Conservation (phyloP, 106 monocot genomes). For the Dendrobium huoshanense region DNA sequence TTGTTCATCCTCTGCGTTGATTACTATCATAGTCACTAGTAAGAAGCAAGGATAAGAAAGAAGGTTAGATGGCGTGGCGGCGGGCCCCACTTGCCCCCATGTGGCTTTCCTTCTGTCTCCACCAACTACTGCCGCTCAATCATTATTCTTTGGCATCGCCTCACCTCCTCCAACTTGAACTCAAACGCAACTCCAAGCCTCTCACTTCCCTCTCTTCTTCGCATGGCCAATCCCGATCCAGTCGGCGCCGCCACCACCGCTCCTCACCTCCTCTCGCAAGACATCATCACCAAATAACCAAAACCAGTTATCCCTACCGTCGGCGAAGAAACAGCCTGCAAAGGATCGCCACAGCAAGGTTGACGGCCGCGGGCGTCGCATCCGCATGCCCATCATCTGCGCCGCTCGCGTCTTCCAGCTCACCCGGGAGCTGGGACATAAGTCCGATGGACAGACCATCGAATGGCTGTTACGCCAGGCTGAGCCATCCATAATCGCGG, state of each 20-base stretch:
- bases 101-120: neutral
- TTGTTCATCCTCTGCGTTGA: too few relatives aligned
- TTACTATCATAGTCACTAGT: neutral
- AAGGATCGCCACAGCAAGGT: conserved; percentile 88
- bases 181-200: neutral
- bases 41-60: too few relatives aligned
- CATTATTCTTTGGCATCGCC: neutral
- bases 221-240: neutral
- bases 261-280: neutral
- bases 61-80: too few relatives aligned
- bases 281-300: neutral
- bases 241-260: neutral
- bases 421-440: conserved; percentile 82
- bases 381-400: conserved; percentile 89
- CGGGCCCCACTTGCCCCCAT: neutral
- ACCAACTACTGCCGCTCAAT: neutral
- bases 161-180: neutral
- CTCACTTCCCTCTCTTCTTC: neutral
- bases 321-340: conserved; percentile 49
- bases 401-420: conserved; percentile 81
- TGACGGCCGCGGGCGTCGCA: conserved; percentile 73
- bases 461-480: conserved; percentile 91
- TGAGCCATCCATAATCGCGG: conserved; percentile 85
- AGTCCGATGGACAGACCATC: conserved; percentile 88
- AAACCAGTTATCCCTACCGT: too few relatives aligned